Base-by-base conservation (phyloP, 345 rosid species). In the Bretschneidera sinensis region DNA sequence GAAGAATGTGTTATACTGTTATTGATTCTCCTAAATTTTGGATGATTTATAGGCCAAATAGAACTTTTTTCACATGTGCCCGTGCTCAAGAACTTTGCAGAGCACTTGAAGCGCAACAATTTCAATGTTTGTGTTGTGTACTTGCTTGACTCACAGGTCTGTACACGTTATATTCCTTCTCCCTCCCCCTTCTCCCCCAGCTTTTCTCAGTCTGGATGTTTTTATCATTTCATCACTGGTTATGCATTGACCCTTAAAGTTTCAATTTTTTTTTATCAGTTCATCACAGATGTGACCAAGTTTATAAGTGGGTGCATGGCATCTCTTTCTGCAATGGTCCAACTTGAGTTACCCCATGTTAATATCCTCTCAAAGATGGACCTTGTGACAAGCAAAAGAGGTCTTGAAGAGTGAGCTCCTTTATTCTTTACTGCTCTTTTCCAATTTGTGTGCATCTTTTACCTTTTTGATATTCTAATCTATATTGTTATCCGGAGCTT, bases 291-390 rank as follows among this genome's bases (percentile, higher is more conserved):
- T 72, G 95, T 85, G 51, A 87, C 97, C 23, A 92, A 92, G 79
- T 92, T 85, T 68, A 83, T 89, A 35, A 89, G 97, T 62, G 98
- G 97, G 47, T 92, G 98, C 70, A 85, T 87, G 97, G 88, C 92
- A 35, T 92, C 98, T 60, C 97, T 89, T 56, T 84, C 97, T 60
- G 97, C 97, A 48, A 92, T 92, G 96, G 55, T 92, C 64, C 94
- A 92, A 71, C 96, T 92, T 62, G 97, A 92, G 65, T 58, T 89
- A 71, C 98, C 97, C 5, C 97, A 85, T 70, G 75, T 92, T 62
- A 92, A 92, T 72, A 78, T 89, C 61, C 89, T 87, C 74, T 81
- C 97, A 20, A 92, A 92, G 75, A 92, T 92, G 95, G 97, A 92
- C 67, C 96, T 85, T 21, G 84, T 92, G 68, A 81, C 76, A 51